These are phyloP conservation scores for Talaromyces liani DNA, from an alignment of 495 filamentous ascomycete genomes.

Conservation along the genomic window DNA sequence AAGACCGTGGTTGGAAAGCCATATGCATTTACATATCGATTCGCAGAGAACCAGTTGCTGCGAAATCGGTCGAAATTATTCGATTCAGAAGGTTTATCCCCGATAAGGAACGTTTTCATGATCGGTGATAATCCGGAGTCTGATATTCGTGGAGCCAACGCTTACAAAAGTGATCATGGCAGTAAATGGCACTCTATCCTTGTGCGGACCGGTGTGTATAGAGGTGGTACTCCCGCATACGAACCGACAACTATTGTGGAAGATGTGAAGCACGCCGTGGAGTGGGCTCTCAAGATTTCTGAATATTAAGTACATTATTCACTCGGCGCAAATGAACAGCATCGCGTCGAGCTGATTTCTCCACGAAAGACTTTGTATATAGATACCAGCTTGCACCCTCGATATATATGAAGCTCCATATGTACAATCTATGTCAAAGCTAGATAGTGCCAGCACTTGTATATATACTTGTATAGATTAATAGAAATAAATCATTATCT, in stretches of 20 bases:
- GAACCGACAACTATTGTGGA: slow-evolving; percentile 53
- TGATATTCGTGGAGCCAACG: slow-evolving; percentile 87
- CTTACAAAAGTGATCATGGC: slow-evolving; percentile 53
- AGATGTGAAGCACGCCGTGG: slow-evolving; percentile 61
- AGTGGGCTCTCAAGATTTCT: slow-evolving; percentile 51
- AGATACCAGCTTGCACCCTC: not conserved
- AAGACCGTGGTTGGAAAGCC: slow-evolving; percentile 82
- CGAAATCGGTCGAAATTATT: slow-evolving; percentile 48
- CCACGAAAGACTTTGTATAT: not conserved
- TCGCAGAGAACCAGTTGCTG: slow-evolving; percentile 67
- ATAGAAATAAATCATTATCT: not conserved
- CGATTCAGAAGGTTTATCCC: slow-evolving; percentile 23
- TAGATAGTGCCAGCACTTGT: not conserved
- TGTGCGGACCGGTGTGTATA: slow-evolving; percentile 77
- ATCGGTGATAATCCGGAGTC: slow-evolving; percentile 94
- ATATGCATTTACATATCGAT: slow-evolving; percentile 64
- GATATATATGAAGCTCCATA: not conserved
- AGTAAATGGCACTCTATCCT: slow-evolving; percentile 75
- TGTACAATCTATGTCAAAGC: not conserved
- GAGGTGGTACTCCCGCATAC: slow-evolving; percentile 47
- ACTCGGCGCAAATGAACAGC: not conserved
- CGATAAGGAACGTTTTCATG: slow-evolving; percentile 76
- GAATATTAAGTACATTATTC: slow-evolving; percentile 9
- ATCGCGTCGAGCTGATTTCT: not conserved
- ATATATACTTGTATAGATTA: not conserved